Base-by-base conservation (phyloP, 1,139 yeast species). In the Lipomyces yarrowii region DNA sequence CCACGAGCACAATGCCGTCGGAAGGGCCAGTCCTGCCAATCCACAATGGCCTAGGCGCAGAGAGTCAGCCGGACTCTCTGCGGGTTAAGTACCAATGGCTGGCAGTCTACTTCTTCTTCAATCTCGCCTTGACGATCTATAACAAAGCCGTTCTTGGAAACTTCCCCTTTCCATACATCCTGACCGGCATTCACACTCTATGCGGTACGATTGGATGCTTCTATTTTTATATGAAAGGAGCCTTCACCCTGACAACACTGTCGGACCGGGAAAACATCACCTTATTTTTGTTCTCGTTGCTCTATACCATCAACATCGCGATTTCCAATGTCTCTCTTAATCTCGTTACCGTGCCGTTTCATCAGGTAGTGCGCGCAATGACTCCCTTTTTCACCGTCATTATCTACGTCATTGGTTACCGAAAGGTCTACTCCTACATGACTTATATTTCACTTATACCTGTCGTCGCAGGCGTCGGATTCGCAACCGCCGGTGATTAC, bases 241-340 rank as follows among this genome's bases (percentile, higher is more conserved):
- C 70, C 51, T 73, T 73, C 66, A 69, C 69, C 3, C 67, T 72
- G 46, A 69, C 74, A 30, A 58, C 71, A 26, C 69, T 72, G 35
- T 58, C 69, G 11, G 67, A 67, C 53, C 64, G 64, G 54, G 75
- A 73, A 48, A 67, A 67, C 65, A 37, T 68, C 60, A 67, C 71
- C n/a, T 69, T 73, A 39, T 64, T 72, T 39, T 65, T 70, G 60
- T 73, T 73, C 61, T 72, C 75, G 26, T 67, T 72, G 33, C 72
- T 73, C 55, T 73, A 72, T 71, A 72, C 75, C 53, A 71, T 72
- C 69, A 73, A 73, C 69, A 73, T 73, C 59, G 75, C 75, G 53
- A 71, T 73, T 53, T 72, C 73, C 15, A 73, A 73, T 56, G 72
- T 73, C 39, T 72, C 74, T 23, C 70, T 73, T 33, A 71, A 72